A percentile compares a stretch with the other conserved stretches of the same genome.
Conservation (phyloP, 2,329 filamentous ascomycete genomes). For the Aspergillus sojae region DNA sequence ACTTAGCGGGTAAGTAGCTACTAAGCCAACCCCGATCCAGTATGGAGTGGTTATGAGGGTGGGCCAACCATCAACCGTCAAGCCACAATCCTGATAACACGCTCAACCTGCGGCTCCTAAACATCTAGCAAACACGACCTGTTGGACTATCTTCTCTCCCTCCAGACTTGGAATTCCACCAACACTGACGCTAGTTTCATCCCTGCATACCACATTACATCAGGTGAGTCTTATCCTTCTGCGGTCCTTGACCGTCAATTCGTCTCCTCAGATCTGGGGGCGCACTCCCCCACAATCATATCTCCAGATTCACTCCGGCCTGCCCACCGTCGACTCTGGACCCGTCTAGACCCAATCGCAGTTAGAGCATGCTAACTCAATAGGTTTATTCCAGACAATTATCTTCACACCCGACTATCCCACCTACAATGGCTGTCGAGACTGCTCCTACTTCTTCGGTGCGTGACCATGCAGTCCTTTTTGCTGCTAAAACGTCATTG, state of each 20-base stretch:
- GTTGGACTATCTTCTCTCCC: constrained; percentile 8
- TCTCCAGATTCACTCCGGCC: neutral
- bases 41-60: constrained; percentile 12
- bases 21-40: constrained; percentile 6
- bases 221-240: neutral
- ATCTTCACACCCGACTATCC: neutral
- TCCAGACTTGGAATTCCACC: neutral
- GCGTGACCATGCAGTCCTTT: constrained; percentile 16
- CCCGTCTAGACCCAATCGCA: constrained; percentile 10
- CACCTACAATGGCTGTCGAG: constrained; percentile 36
- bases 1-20: constrained; percentile 7
- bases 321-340: neutral
- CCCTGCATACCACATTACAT: constrained; percentile 1
- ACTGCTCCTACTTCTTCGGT: constrained; percentile 30
- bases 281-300: constrained; percentile 9
- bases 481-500: constrained; percentile 9
- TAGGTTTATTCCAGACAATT: neutral
- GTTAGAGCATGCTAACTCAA: constrained; percentile 17
- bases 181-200: neutral
- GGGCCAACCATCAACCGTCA: constrained; percentile 16
- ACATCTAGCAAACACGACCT: constrained; percentile 14
- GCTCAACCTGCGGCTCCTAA: constrained; percentile 11
- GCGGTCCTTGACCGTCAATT: constrained; percentile 14
- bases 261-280: neutral
- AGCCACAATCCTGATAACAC: constrained; percentile 23